Conservation (phyloP, 768 basidiomycete genomes). For the Rhodotorula taiwanensis region DNA sequence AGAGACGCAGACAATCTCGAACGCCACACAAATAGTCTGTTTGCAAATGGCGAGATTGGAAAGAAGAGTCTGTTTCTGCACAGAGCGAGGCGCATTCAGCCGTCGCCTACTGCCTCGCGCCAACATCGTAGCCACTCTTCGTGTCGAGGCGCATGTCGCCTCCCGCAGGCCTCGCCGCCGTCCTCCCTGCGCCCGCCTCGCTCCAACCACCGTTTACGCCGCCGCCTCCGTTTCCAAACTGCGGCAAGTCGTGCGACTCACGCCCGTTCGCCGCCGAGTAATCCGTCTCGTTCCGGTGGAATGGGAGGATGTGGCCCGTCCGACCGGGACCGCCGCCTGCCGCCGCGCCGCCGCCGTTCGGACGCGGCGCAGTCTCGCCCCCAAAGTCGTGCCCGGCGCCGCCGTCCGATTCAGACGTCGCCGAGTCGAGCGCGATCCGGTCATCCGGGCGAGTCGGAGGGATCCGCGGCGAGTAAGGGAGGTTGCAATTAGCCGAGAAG, state of each 20-base stretch:
- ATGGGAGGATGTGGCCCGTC: not conserved
- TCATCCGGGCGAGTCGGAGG: conserved; percentile 3
- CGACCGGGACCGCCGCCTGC: not conserved
- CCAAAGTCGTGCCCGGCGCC: too few species aligned
- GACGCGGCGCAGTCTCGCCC: not conserved
- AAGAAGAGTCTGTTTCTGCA: too few species aligned
- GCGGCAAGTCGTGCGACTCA: too few species aligned
- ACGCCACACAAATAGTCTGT: too few species aligned
- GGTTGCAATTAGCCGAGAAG: conserved; percentile 19
- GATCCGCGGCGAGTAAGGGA: conserved; percentile 33
- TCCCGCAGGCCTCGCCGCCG: not conserved
- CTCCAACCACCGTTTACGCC: too few species aligned
- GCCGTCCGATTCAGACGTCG: not conserved
- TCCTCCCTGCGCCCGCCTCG: not conserved
- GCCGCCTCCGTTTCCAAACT: too few species aligned
- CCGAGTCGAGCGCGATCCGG: not conserved
- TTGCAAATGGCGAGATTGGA: too few species aligned
- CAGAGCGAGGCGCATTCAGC: too few species aligned
- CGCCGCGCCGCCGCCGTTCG: not conserved
- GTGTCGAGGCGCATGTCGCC: too few species aligned
- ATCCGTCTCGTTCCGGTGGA: not conserved
- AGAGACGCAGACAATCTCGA: too few species aligned
- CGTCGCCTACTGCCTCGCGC: too few species aligned
- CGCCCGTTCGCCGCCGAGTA: not conserved
- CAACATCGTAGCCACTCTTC: too few species aligned